A percentile compares a stretch with the other conserved stretches of the same genome.
phyloP scores from a whole-genome alignment of 306 rosid species.

The Vigna trinervia region DNA sequence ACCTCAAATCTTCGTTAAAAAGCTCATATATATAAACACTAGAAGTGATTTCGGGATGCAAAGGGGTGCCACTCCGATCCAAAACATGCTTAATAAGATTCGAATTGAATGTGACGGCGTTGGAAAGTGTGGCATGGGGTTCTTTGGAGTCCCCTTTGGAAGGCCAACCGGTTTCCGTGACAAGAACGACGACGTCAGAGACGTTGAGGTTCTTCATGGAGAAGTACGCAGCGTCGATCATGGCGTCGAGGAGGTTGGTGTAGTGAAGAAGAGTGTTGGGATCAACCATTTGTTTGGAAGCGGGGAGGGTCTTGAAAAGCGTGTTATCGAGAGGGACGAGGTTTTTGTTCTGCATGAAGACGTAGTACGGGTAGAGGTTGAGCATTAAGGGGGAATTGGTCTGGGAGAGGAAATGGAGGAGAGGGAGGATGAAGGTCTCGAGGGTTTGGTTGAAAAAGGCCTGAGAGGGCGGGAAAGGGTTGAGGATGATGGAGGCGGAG shows the following conservation, averaged over 20 bases:
- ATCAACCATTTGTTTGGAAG: constrained; percentile 87
- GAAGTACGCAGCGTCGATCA: constrained; percentile 83
- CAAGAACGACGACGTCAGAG: constrained; percentile 73
- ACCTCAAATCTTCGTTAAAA: constrained; percentile 83
- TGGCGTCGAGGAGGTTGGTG: constrained; percentile 80
- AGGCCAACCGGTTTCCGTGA: constrained; percentile 91
- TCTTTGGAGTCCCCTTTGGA: constrained; percentile 80
- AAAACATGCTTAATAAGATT: constrained; percentile 83
- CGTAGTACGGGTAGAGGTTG: constrained; percentile 88
- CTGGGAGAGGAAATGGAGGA: constrained; percentile 68
- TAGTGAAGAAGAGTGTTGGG: constrained; percentile 91
- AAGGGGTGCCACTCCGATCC: constrained; percentile 81
- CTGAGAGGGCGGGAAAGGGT: constrained; percentile 93
- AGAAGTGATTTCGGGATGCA: constrained; percentile 78
- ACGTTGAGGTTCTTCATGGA: constrained; percentile 86
- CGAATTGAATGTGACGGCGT: constrained; percentile 75
- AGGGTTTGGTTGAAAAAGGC: constrained; percentile 78
- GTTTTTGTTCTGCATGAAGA: constrained; percentile 80
- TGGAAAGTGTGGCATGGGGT: constrained; percentile 69
- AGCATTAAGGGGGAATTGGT: constrained; percentile 80
- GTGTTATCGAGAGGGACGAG: constrained; percentile 79
- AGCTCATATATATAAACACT: constrained; percentile 77
- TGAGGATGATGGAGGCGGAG: constrained; percentile 66
- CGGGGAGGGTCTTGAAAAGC: constrained; percentile 68
- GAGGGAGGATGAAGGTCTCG: constrained; percentile 48